phyloP scores from a whole-genome alignment of 1,139 yeast genomes.

The Debaryomyces coudertii region DNA sequence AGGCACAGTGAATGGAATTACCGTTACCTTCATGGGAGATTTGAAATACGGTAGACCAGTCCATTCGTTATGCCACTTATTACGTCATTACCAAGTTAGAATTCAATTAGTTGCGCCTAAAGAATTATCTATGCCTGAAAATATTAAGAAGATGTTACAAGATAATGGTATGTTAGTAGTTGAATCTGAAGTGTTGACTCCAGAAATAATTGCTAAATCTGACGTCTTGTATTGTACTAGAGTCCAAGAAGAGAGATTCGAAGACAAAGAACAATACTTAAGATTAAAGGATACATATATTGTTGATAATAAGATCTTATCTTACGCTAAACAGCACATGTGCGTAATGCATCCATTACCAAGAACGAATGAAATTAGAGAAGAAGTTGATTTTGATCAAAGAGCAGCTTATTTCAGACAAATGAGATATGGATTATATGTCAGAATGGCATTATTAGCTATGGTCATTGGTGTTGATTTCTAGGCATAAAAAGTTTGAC shows the following conservation, averaged over 20 bases:
- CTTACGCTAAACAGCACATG: conserved; percentile 97
- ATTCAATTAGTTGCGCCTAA: conserved; percentile 90
- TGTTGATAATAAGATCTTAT: conserved; percentile 88
- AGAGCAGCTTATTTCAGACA: conserved; percentile 99
- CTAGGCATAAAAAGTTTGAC: conserved; percentile 19
- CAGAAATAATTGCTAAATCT: conserved; percentile 81
- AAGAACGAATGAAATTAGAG: conserved; percentile 93
- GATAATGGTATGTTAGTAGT: conserved; percentile 67
- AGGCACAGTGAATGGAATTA: conserved; percentile 97
- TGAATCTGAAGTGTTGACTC: conserved; percentile 78
- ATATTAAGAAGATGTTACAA: conserved; percentile 64
- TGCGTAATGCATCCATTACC: conserved; percentile 99
- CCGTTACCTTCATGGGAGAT: conserved; percentile 99
- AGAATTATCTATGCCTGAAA: conserved; percentile 81
- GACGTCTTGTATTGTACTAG: conserved; percentile 98
- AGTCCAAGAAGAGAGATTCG: conserved; percentile 96
- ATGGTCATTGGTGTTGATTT: conserved; percentile 92
- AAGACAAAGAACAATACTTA: conserved; percentile 73
- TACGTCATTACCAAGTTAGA: conserved; percentile 91
- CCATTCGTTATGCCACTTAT: conserved; percentile 89
- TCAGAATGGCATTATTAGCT: conserved; percentile 97
- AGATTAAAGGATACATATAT: conserved; percentile 89
- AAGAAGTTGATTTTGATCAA: conserved; percentile 98
- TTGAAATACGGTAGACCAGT: conserved; percentile 98
- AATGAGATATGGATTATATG: conserved; percentile 97